phyloP scores from a whole-genome alignment of 2,329 filamentous ascomycete genomes.

The Pezicula rhizophila region DNA sequence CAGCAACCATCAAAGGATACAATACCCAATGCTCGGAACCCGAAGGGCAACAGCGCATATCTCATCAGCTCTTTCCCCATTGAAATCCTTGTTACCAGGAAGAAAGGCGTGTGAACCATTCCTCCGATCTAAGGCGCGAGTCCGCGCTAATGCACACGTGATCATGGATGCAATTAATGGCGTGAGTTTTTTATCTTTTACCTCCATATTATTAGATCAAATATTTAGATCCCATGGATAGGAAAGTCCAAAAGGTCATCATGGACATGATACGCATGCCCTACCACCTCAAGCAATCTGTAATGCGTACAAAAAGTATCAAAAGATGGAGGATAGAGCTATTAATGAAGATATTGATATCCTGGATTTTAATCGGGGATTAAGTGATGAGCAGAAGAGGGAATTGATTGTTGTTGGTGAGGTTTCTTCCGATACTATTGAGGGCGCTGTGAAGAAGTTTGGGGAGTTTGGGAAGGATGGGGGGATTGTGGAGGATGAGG shows the following conservation, averaged over 20 bases:
- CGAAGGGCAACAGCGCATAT: background rate
- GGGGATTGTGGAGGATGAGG: background rate
- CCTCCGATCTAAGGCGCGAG: background rate
- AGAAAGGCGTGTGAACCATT: background rate
- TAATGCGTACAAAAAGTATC: conserved; percentile 27
- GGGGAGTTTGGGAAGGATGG: too few relatives aligned
- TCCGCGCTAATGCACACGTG: background rate
- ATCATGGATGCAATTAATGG: background rate
- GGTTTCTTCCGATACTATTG: conserved; percentile 18
- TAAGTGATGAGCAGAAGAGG: conserved; percentile 21
- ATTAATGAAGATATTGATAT: conserved; percentile 22
- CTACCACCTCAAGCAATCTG: conserved; percentile 26
- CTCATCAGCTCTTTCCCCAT: background rate
- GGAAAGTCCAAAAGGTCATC: conserved; percentile 9
- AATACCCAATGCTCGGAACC: background rate
- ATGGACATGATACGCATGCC: conserved; percentile 26
- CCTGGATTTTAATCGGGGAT: conserved; percentile 24
- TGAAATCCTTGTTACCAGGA: background rate
- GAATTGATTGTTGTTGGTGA: conserved; percentile 16
- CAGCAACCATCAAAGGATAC: too few relatives aligned
- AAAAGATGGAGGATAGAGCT: conserved; percentile 20
- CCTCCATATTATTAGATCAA: too few relatives aligned
- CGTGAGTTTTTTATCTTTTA: background rate
- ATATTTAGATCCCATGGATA: background rate
- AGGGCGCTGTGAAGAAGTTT: background rate